These are phyloP conservation scores for Fraxinus ornus DNA, from an alignment of 305 asterid genomes.

Conservation along the genomic window DNA sequence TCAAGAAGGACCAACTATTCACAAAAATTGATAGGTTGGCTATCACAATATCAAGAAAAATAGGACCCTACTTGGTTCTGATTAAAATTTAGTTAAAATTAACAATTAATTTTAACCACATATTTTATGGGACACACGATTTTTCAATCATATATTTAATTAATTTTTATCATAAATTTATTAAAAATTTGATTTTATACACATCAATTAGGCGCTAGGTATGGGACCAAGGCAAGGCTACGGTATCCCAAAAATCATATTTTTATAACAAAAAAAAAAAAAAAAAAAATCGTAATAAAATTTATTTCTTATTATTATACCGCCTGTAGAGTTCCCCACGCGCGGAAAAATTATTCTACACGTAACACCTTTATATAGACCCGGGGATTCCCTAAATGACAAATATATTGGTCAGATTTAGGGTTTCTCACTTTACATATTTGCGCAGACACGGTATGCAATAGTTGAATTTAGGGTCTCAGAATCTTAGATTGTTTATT, in stretches of 20 bases:
- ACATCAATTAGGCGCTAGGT: background rate
- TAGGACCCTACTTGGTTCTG: background rate
- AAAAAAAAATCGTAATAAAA: background rate
- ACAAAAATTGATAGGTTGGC: background rate
- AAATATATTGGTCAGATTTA: background rate
- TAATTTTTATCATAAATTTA: too few relatives aligned
- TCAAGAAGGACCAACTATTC: background rate
- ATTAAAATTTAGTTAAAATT: too few relatives aligned
- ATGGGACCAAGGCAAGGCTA: too few relatives aligned
- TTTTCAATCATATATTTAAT: too few relatives aligned
- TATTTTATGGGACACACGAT: background rate
- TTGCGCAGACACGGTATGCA: background rate
- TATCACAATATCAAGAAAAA: background rate
- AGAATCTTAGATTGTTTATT: background rate
- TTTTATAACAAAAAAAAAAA: too few relatives aligned
- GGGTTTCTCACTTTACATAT: background rate
- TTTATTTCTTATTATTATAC: background rate
- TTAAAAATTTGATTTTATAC: too few relatives aligned
- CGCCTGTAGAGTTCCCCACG: background rate
- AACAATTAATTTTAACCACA: too few relatives aligned
- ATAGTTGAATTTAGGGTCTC: background rate
- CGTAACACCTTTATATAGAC: background rate
- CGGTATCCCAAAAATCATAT: too few relatives aligned
- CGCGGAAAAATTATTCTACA: background rate
- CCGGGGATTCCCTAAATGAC: background rate